Base-by-base conservation (phyloP, 78 protist species). In the Dictyostelium intermedium region DNA sequence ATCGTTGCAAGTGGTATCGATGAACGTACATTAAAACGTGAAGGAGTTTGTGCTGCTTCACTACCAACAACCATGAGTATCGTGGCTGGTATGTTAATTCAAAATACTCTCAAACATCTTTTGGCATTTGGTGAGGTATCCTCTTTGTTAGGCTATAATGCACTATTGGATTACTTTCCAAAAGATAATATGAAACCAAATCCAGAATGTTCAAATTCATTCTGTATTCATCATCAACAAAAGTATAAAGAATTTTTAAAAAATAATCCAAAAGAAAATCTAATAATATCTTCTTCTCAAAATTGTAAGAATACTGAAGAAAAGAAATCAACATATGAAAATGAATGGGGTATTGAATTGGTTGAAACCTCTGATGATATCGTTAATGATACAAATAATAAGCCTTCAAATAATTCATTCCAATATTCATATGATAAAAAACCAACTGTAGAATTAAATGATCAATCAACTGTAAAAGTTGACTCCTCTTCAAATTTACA, bases 61-160 rank as follows among this genome's bases (percentile, higher is more conserved):
- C 96, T 99, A 13, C 99, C 99, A n/a, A 98, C 99, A 11, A 98
- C 99, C 18, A 98, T 99, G 99, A 98, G 99, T 70, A 95, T 98
- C 27, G 92, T 95, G 16, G 99, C 99, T 3, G 99, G 99, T 53
- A 50, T 98, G 78, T 83, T 98, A 10, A 97, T 96, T 14, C 99
- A 99, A 87, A 98, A 98, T 63, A 87, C 98, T 5, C 96, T 99
- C 86, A 99, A 99, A 96, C 78, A 70, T 43, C 72, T 97, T 41
- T 95, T 98, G 23, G 20, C 7, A 14, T 99, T 99, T 53, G 99
- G 99, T 37, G 73, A 80, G 6, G 98, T 97, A 6, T 80, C 98
- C 1, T 41, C 53, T 10, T 98, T 98, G 43, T 80, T 99, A 3
- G 99, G 99, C 0, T 98, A 98, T 86, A 96, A 96, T 66, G 97